These are phyloP conservation scores for Trametes pubescens DNA, from an alignment of 1,284 basidiomycete species.

Conservation along the genomic window DNA sequence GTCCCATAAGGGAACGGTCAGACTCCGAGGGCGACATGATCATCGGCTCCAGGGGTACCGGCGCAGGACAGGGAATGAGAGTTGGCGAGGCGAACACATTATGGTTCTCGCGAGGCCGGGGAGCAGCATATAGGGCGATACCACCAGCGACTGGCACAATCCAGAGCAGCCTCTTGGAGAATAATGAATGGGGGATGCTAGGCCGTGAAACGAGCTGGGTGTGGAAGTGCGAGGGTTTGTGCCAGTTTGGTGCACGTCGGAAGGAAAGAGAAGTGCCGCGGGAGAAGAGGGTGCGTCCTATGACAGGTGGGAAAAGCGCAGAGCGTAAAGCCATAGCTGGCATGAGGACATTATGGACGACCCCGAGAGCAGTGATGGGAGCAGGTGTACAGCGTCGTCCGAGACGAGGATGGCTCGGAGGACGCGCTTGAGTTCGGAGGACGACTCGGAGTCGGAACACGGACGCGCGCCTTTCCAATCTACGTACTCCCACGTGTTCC, in stretches of 20 bases:
- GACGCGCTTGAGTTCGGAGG: not conserved
- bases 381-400: slow-evolving; percentile 14
- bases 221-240: slow-evolving; percentile 33
- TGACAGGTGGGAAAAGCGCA: slow-evolving; percentile 36
- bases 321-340: slow-evolving; percentile 40
- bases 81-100: slow-evolving; percentile 65
- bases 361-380: slow-evolving; percentile 22
- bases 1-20: slow-evolving; percentile 53
- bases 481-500: slow-evolving; percentile 13
- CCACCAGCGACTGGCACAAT: slow-evolving; percentile 64
- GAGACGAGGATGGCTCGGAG: slow-evolving; percentile 16
- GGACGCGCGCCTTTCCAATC: slow-evolving; percentile 8
- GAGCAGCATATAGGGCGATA: slow-evolving; percentile 55
- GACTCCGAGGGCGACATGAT: slow-evolving; percentile 72
- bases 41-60: slow-evolving; percentile 35
- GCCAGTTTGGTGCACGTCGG: slow-evolving; percentile 36
- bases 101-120: slow-evolving; percentile 46
- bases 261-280: slow-evolving; percentile 20
- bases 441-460: slow-evolving; percentile 7
- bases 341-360: slow-evolving; percentile 31
- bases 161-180: slow-evolving; percentile 54
- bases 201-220: slow-evolving; percentile 40
- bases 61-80: slow-evolving; percentile 64
- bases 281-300: slow-evolving; percentile 38
- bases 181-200: slow-evolving; percentile 27